Evolutionary conservation across 306 rosid genomes (phyloP), one percentile per base, ranked within the genome.

Genomic region (Leucaena leucocephala): DNA sequence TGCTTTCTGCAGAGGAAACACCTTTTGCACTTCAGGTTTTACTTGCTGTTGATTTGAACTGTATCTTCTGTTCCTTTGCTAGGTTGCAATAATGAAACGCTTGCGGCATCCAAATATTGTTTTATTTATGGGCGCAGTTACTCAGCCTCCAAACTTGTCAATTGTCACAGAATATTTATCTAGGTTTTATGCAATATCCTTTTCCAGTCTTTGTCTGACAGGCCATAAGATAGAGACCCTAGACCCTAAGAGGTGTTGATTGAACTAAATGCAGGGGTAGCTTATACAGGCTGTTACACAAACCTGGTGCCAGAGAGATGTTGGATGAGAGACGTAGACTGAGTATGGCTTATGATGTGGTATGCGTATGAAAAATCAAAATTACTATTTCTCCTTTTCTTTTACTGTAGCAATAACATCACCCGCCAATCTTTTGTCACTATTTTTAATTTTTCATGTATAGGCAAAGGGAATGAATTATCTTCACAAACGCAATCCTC

Each of bases 391-490:
- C 74, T 71, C 77, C 7, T 15, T 13, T 35, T 71, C 45, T 7
- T 15, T 76, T 13, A 33, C 73, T 76, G 78, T 63, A 55, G 64
- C 66, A 40, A 66, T 76, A 58, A 35, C 71, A 50, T 74, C 58
- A 78, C 49, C 65, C 17, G 39, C 48, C 3, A 15, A 70, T 61
- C 69, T 63, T 45, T 61, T 43, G 62, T 76, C 52, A 69, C 43
- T 68, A 71, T 78, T 40, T 84, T 65, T 69, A 54, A 64, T 70
- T 80, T 63, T 80, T 83, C 63, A 64, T 64, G 63, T 85, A 65
- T 88, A 96, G 99, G 99, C 97, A 65, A 96, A 93, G 80, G 99
- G 99, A 75, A 93, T 96, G 99, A 96, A 96, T 87, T 96, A 96
- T 91, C 98, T 96, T 63, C 99, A 96, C 83, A 96, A 87, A 50